Conservation (phyloP, 2,329 filamentous ascomycete genomes). For the Colletotrichum caudatum region DNA sequence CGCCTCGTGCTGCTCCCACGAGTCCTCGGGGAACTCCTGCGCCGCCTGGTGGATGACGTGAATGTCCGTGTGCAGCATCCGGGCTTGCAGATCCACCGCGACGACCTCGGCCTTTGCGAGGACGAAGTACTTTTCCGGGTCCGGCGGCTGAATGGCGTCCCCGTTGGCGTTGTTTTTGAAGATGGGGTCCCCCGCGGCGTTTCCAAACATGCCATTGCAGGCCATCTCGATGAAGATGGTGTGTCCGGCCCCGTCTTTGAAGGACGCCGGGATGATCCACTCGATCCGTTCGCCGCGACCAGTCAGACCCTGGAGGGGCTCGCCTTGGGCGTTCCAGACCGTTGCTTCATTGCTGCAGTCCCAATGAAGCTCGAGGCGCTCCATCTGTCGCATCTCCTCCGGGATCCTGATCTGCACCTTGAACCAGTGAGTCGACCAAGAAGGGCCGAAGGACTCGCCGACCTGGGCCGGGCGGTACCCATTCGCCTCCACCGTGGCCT, state of each 20-base stretch:
- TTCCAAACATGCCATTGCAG: conserved; percentile 77
- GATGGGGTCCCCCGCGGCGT: conserved; percentile 38
- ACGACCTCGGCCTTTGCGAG: conserved; percentile 71
- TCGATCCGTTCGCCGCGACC: conserved; percentile 72
- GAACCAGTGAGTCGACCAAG: conserved; percentile 81
- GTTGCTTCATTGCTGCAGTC: conserved; percentile 77
- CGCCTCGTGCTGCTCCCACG: conserved; percentile 73
- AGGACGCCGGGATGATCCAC: conserved; percentile 72
- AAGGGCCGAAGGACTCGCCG: conserved; percentile 73
- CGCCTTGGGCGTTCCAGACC: conserved; percentile 73
- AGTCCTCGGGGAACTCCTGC: conserved; percentile 72
- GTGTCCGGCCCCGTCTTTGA: conserved; percentile 71
- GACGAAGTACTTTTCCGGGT: conserved; percentile 67
- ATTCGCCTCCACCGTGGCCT: conserved; percentile 40
- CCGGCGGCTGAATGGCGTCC: conserved; percentile 73
- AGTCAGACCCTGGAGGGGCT: conserved; percentile 73
- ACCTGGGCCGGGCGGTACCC: conserved; percentile 53
- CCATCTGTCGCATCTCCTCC: conserved; percentile 63
- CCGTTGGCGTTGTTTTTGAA: conserved; percentile 57
- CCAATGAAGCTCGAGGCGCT: conserved; percentile 75
- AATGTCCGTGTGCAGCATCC: conserved; percentile 73
- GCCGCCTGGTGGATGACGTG: conserved; percentile 76
- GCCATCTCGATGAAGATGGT: conserved; percentile 78
- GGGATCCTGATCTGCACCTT: conserved; percentile 70
- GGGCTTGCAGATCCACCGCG: conserved; percentile 71